phyloP scores from a whole-genome alignment of 805 yeast species.

The Nematodospora valgi region DNA sequence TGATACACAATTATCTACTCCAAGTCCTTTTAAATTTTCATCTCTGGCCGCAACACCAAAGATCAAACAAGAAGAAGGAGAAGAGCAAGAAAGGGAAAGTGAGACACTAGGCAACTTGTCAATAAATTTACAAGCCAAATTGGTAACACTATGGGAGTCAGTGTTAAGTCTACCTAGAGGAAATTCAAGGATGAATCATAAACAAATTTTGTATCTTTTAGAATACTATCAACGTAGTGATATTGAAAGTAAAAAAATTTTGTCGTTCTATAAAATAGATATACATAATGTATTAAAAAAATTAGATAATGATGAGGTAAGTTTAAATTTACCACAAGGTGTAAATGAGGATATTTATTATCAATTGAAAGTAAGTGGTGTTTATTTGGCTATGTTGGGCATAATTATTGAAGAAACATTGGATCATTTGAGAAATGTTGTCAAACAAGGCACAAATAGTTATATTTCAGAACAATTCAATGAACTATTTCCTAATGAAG shows the following conservation, averaged over 20 bases:
- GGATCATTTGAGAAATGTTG: slow-evolving; percentile 10
- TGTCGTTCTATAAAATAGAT: slow-evolving; percentile 22
- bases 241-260: slow-evolving; percentile 20
- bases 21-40: not conserved
- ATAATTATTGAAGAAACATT: slow-evolving; percentile 31
- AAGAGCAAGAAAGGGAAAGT: not conserved
- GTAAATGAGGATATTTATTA: slow-evolving; percentile 6
- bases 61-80: not conserved
- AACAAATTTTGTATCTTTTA: slow-evolving; percentile 27
- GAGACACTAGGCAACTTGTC: not conserved
- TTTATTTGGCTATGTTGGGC: slow-evolving; percentile 27
- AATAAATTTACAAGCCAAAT: slow-evolving; percentile 11
- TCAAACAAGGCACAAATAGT: slow-evolving; percentile 8
- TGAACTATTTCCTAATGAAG: slow-evolving; percentile 23
- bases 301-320: slow-evolving; percentile 13
- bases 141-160: slow-evolving; percentile 28
- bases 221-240: slow-evolving; percentile 21
- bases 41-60: not conserved
- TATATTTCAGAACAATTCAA: slow-evolving; percentile 13
- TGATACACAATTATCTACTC: slow-evolving; percentile 13
- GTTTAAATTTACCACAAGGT: not conserved
- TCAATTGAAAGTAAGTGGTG: slow-evolving; percentile 21
- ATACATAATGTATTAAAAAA: slow-evolving; percentile 17
- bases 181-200: slow-evolving; percentile 14
- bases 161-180: slow-evolving; percentile 17